Conservation (phyloP, 495 filamentous ascomycete species). For the Penicillium maclennaniae region DNA sequence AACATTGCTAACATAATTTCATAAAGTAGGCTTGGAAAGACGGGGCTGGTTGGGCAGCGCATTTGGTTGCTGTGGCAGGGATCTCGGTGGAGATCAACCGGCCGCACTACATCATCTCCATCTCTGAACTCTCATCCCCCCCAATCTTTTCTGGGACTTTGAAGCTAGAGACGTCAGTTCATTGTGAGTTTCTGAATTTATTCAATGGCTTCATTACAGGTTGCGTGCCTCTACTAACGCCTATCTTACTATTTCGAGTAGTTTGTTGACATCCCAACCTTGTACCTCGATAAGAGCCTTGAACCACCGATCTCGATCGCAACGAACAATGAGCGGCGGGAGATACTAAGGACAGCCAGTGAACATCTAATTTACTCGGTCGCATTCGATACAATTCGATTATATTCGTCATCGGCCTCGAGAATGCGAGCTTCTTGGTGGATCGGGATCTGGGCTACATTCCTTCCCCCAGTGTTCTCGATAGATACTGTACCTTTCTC, state of each 20-base stretch:
- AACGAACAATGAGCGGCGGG: constrained; percentile 11
- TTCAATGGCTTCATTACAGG: background rate
- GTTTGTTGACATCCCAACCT: constrained; percentile 35
- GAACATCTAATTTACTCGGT: background rate
- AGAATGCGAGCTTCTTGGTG: constrained; percentile 41
- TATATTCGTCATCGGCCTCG: constrained; percentile 6
- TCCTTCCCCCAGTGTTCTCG: constrained; percentile 34
- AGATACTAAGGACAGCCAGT: background rate
- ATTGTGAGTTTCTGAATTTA: background rate
- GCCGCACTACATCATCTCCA: constrained; percentile 16
- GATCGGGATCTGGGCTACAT: constrained; percentile 37
- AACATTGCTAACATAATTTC: background rate
- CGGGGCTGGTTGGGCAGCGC: constrained; percentile 21
- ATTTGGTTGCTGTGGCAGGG: constrained; percentile 41
- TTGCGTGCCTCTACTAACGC: constrained; percentile 1
- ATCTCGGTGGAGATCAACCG: constrained; percentile 30
- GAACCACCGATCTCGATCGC: constrained; percentile 9
- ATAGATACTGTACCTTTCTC: constrained; percentile 31
- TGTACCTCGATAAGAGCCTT: constrained; percentile 1
- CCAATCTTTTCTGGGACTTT: constrained; percentile 7
- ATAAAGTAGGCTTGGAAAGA: background rate
- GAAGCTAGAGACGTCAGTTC: background rate
- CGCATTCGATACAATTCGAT: background rate
- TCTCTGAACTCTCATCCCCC: constrained; percentile 12
- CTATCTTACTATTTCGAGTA: constrained; percentile 36